Percentiles rank a stretch among this genome's conserved stretches.
These are phyloP conservation scores for Lactifluus echinatus DNA, from an alignment of 768 basidiomycete species.

Conservation along the genomic window DNA sequence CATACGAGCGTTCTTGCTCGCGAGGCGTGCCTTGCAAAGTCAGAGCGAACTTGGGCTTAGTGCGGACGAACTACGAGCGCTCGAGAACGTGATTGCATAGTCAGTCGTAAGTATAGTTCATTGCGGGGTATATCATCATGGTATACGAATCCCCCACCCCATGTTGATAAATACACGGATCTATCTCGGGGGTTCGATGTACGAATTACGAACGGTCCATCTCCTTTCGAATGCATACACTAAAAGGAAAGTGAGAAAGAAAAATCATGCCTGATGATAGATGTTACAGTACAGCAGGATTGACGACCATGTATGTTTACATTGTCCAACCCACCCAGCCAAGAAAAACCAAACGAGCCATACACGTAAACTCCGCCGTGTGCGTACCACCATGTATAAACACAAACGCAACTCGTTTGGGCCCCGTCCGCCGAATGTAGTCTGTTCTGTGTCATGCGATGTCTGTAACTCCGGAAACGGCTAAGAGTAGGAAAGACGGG, in stretches of 20 bases:
- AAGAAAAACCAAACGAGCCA: neutral
- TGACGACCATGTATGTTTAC: neutral
- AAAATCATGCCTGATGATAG: neutral
- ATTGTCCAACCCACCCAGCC: neutral
- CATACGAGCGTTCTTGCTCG: conserved; percentile 9
- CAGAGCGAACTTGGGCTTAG: conserved; percentile 5
- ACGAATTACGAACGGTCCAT: too few relatives aligned
- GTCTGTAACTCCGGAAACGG: neutral
- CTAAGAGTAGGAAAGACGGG: neutral
- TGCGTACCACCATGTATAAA: neutral
- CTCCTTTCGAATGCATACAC: neutral
- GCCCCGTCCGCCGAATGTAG: neutral
- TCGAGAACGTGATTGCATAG: conserved; percentile 9
- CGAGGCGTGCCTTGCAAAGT: neutral
- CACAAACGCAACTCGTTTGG: neutral
- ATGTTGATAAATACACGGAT: neutral
- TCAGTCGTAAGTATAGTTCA: neutral
- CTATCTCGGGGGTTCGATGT: neutral
- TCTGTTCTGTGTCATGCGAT: neutral
- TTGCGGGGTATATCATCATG: neutral
- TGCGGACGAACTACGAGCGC: neutral
- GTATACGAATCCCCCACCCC: neutral
- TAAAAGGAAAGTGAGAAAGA: neutral
- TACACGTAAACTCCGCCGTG: neutral
- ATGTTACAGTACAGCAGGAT: neutral